These are phyloP conservation scores for Trichophyton mentagrophytes DNA, from an alignment of 2,329 filamentous ascomycete genomes.

Conservation along the genomic window DNA sequence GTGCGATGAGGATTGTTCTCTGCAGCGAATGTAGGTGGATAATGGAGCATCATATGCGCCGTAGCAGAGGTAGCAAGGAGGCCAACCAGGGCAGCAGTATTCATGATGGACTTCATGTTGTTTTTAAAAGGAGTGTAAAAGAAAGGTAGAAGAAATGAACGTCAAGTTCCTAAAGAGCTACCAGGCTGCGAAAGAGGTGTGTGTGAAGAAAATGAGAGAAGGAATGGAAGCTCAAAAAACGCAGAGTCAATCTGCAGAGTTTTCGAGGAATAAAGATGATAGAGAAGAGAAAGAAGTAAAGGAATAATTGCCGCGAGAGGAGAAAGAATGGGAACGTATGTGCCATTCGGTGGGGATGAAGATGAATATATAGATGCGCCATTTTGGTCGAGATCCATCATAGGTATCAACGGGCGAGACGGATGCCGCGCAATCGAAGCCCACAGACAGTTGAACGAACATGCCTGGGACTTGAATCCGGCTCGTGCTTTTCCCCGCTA, in stretches of 20 bases:
- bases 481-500: background rate
- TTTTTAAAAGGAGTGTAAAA: background rate
- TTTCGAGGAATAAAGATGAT: background rate
- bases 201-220: background rate
- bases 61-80: constrained; percentile 6
- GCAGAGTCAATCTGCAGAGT: background rate
- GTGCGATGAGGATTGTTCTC: constrained; percentile 33
- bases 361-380: background rate
- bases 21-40: constrained; percentile 33
- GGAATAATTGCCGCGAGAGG: background rate
- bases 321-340: background rate
- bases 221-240: background rate
- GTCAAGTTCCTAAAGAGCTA: background rate
- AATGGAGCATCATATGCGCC: constrained; percentile 33
- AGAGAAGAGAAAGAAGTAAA: background rate
- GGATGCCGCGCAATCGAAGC: background rate
- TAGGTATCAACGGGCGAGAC: background rate
- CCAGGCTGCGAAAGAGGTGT: background rate
- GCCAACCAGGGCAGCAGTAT: background rate
- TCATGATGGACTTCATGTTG: background rate
- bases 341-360: background rate
- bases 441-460: background rate
- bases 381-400: background rate
- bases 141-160: background rate
- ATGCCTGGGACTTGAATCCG: background rate